Percentiles rank a stretch among this genome's conserved stretches.
Conservation (phyloP, 148 eudicot species). For the Rhododendron vialii region DNA sequence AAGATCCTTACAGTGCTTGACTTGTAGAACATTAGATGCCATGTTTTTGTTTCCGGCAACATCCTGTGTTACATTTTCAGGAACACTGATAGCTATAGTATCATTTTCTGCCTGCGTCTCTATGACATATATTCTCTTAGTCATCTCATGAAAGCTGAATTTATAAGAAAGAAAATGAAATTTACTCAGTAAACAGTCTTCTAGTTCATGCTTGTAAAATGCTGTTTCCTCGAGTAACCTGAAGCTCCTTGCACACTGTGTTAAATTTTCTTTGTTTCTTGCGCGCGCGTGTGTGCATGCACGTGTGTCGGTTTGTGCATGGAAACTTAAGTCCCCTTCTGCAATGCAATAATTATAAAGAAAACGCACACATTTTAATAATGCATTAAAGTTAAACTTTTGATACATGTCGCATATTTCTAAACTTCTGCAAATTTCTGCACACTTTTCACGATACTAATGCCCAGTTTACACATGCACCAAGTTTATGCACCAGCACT, state of each 20-base stretch:
- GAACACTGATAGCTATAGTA: constrained; percentile 47
- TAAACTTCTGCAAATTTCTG: not conserved
- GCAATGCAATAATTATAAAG: not conserved
- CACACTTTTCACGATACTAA: not conserved
- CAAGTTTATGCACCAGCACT: not conserved
- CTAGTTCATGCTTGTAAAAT: not conserved
- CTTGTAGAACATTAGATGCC: constrained; percentile 70
- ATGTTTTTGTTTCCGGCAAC: constrained; percentile 81
- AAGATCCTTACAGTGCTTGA: constrained; percentile 73
- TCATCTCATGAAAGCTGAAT: constrained; percentile 60
- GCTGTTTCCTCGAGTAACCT: not conserved
- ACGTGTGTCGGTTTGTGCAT: not conserved
- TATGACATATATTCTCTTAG: constrained; percentile 36
- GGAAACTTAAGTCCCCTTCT: not conserved
- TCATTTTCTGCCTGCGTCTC: constrained; percentile 36
- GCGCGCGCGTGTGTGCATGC: not conserved
- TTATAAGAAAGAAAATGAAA: not conserved
- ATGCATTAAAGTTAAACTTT: not conserved
- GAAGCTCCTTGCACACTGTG: not conserved
- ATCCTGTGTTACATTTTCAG: constrained; percentile 80
- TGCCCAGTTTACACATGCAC: not conserved
- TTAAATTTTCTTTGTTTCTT: not conserved
- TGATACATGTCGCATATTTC: not conserved
- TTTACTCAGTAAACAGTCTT: not conserved
- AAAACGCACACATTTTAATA: not conserved